Evolutionary conservation across 148 eudicot genomes (phyloP).

Genomic region (Spergularia bocconei): DNA sequence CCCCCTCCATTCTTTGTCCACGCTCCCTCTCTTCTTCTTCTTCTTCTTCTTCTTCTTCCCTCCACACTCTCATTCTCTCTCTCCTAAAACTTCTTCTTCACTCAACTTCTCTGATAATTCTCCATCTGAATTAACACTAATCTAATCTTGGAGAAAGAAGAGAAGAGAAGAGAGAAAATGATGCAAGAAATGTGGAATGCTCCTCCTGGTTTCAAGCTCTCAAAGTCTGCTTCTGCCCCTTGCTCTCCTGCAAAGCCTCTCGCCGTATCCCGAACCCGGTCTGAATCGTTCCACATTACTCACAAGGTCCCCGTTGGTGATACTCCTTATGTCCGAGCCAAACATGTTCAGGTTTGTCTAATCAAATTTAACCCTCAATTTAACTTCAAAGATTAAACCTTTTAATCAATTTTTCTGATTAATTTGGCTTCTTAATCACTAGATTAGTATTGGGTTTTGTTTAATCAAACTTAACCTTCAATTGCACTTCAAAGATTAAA

Average conservation of each 20-base stretch:
- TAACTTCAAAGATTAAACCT: background rate
- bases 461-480: background rate
- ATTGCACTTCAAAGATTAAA: no score
- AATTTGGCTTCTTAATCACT: background rate
- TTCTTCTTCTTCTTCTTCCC: slow-evolving; percentile 15
- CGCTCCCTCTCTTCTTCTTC: slow-evolving; percentile 23
- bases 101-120: background rate
- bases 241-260: slow-evolving; percentile 93
- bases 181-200: slow-evolving; percentile 88
- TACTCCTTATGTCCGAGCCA: slow-evolving; percentile 90
- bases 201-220: slow-evolving; percentile 77
- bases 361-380: background rate
- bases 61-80: no score
- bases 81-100: no score
- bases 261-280: slow-evolving; percentile 65
- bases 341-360: slow-evolving; percentile 76
- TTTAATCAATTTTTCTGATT: no score
- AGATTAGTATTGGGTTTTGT: background rate
- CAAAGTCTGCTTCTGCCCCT: slow-evolving; percentile 91
- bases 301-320: slow-evolving; percentile 95
- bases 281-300: slow-evolving; percentile 80
- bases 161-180: slow-evolving; percentile 33
- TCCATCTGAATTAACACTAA: background rate
- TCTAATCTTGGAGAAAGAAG: background rate
- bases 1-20: slow-evolving; percentile 7